These are phyloP conservation scores for Berberis thunbergii DNA, from an alignment of 164 flowering plant species.

Conservation along the genomic window DNA sequence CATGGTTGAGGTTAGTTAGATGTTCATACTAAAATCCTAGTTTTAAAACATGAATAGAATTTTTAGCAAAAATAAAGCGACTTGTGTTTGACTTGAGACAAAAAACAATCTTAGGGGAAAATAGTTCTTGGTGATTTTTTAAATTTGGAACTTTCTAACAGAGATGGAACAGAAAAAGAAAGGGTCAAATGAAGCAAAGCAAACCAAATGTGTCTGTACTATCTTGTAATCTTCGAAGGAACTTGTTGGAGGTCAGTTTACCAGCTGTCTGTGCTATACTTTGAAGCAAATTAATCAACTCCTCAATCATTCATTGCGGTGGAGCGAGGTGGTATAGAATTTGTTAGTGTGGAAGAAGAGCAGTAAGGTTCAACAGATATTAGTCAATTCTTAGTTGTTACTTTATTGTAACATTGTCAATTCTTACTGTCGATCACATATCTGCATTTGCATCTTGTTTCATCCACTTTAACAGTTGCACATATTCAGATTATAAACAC, in stretches of 20 bases:
- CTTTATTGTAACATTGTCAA: neutral
- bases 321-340: neutral
- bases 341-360: neutral
- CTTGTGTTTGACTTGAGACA: too few species aligned
- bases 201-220: conserved; percentile 56
- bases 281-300: too few species aligned
- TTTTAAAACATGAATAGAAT: too few species aligned
- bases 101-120: too few species aligned
- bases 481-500: too few species aligned
- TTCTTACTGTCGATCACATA: neutral
- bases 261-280: too few species aligned
- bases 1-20: too few species aligned
- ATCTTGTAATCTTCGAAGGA: conserved; percentile 34
- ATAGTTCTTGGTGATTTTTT: neutral
- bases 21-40: too few species aligned
- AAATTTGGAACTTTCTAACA: neutral
- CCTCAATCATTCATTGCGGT: neutral
- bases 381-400: neutral
- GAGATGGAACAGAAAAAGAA: conserved; percentile 49
- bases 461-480: too few species aligned
- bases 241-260: too few species aligned
- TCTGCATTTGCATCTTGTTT: too few species aligned
- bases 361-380: neutral
- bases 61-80: too few species aligned
- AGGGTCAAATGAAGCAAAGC: conserved; percentile 26